Percentiles rank a stretch among this genome's conserved stretches.
phyloP scores from a whole-genome alignment of 202 grass and related monocot genomes.

The Carex sylvatica region DNA sequence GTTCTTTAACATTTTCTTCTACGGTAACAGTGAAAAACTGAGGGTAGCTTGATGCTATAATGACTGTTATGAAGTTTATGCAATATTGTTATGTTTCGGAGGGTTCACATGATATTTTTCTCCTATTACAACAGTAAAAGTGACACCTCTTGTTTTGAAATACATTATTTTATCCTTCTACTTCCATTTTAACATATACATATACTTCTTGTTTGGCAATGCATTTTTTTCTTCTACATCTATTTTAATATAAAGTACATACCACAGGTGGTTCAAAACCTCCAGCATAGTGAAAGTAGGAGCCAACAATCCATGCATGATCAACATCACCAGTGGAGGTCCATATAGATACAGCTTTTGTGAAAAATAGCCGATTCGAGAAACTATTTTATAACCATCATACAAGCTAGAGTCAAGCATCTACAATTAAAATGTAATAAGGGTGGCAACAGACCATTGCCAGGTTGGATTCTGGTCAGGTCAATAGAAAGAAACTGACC shows the following conservation, averaged over 20 bases:
- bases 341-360: constrained; percentile 97
- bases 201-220: not conserved
- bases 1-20: not conserved
- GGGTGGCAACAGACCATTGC: not conserved
- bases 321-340: constrained; percentile 91
- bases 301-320: constrained; percentile 89
- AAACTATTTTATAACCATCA: constrained; percentile 45
- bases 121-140: not conserved
- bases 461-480: not conserved
- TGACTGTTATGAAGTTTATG: not conserved
- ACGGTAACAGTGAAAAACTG: not conserved
- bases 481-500: not conserved
- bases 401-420: not conserved
- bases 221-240: not conserved
- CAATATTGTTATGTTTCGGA: not conserved
- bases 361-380: constrained; percentile 92
- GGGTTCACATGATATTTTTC: not conserved
- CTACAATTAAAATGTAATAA: not conserved
- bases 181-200: not conserved
- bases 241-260: constrained; percentile 1
- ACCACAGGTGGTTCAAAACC: constrained; percentile 80
- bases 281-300: constrained; percentile 84
- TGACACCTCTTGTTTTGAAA: not conserved
- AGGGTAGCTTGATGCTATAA: not conserved
- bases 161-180: not conserved